These are phyloP conservation scores for Cladophialophora psammophila DNA, from an alignment of 2,329 filamentous ascomycete species.

Conservation along the genomic window DNA sequence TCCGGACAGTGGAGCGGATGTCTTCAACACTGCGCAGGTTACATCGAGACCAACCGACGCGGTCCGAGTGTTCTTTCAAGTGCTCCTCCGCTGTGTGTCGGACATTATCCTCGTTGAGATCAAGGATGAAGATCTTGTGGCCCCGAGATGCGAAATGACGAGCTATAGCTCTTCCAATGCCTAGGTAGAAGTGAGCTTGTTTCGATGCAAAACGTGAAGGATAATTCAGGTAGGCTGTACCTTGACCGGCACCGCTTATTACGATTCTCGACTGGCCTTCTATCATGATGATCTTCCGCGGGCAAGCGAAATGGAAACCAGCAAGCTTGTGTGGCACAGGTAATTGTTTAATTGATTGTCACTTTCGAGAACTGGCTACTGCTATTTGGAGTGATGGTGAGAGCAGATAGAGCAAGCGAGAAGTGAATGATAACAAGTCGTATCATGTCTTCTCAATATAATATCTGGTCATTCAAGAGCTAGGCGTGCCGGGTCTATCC, in stretches of 20 bases:
- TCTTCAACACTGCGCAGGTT: conserved; percentile 51
- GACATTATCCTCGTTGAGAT: conserved; percentile 53
- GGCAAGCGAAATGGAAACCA: not conserved
- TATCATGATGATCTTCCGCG: conserved; percentile 22
- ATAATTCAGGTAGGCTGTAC: conserved; percentile 13
- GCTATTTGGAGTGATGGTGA: too few relatives aligned
- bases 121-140: conserved; percentile 56
- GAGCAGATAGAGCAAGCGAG: not conserved
- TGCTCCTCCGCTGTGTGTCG: conserved; percentile 46
- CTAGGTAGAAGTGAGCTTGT: conserved; percentile 29
- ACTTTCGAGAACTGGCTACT: not conserved
- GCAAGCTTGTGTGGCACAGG: not conserved
- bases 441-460: not conserved
- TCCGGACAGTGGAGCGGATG: conserved; percentile 48
- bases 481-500: not conserved
- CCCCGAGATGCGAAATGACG: conserved; percentile 52
- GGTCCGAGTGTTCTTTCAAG: conserved; percentile 43
- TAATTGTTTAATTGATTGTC: too few relatives aligned
- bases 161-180: conserved; percentile 56
- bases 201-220: not conserved
- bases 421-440: not conserved
- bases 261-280: conserved; percentile 29
- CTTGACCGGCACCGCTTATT: conserved; percentile 35
- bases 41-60: conserved; percentile 50
- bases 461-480: not conserved